Conservation (phyloP, 805 yeast species). For the Priceomyces medius region DNA sequence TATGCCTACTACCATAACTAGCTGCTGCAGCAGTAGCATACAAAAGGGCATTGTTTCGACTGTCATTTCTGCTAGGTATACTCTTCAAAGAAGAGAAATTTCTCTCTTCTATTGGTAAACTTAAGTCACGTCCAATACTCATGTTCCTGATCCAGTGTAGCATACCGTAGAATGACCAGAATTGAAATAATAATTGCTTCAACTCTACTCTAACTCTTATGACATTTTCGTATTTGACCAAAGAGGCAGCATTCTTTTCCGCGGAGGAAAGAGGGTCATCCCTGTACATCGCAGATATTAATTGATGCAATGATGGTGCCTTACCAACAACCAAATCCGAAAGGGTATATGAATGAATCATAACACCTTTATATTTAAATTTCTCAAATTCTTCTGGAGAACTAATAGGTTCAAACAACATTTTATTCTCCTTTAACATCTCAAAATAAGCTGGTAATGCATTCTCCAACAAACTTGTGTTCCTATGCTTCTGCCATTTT, state of each 20-base stretch:
- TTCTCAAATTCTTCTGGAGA: constrained; percentile 17
- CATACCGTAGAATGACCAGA: constrained; percentile 42
- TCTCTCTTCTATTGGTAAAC: constrained; percentile 28
- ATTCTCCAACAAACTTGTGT: constrained; percentile 5
- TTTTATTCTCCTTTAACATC: constrained; percentile 25
- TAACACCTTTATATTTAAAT: constrained; percentile 21
- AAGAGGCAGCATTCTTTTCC: constrained; percentile 15
- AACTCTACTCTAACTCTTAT: constrained; percentile 40
- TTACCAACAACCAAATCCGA: constrained; percentile 31
- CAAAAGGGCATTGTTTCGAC: constrained; percentile 23
- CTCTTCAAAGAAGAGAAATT: constrained; percentile 23
- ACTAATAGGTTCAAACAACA: constrained; percentile 40
- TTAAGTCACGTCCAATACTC: constrained; percentile 34
- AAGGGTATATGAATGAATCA: constrained; percentile 29
- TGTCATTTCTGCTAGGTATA: constrained; percentile 20
- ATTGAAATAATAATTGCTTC: constrained; percentile 37
- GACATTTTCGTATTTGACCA: constrained; percentile 31
- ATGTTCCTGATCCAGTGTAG: constrained; percentile 38
- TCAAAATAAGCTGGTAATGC: constrained; percentile 19
- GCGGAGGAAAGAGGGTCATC: constrained; percentile 17
- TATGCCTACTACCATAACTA: neutral
- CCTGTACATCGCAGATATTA: constrained; percentile 21
- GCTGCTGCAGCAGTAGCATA: constrained; percentile 23
- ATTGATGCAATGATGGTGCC: constrained; percentile 33
- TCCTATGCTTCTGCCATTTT: constrained; percentile 16